Evolutionary conservation across 805 yeast genomes (phyloP).

Genomic region (Kregervanrija pseudodelftensis): DNA sequence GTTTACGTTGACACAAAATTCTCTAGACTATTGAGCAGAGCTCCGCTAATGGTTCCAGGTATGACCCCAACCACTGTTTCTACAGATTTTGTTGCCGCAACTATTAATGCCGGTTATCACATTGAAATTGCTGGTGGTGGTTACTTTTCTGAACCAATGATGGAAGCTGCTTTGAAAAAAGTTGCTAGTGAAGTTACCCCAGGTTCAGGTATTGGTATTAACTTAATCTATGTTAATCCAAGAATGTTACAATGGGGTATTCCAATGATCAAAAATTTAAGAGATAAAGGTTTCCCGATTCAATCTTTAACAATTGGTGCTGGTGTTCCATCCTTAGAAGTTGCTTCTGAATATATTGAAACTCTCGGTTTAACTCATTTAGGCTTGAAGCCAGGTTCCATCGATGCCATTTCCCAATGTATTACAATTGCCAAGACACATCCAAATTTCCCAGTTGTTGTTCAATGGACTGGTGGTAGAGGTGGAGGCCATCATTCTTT

Average conservation of each 20-base stretch:
- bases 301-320: constrained; percentile 98
- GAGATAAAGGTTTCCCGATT: constrained; percentile 90
- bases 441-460: constrained; percentile 92
- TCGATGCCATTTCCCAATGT: constrained; percentile 83
- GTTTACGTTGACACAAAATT: constrained; percentile 89
- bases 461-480: constrained; percentile 99
- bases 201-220: constrained; percentile 87
- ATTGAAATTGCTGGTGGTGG: constrained; percentile 99
- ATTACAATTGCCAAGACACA: constrained; percentile 90
- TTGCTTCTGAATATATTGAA: constrained; percentile 92
- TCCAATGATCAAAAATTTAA: constrained; percentile 83
- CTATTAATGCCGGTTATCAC: constrained; percentile 93
- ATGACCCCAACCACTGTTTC: constrained; percentile 98
- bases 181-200: constrained; percentile 66
- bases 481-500: constrained; percentile 99
- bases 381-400: constrained; percentile 96
- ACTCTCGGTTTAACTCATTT: constrained; percentile 88
- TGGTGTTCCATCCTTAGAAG: constrained; percentile 98
- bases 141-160: constrained; percentile 66
- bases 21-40: constrained; percentile 83
- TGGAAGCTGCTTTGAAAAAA: constrained; percentile 69
- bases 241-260: constrained; percentile 98
- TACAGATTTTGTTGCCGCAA: constrained; percentile 89
- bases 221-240: constrained; percentile 94
- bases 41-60: constrained; percentile 97